These are phyloP conservation scores for Dactylonectria macrodidyma DNA, from an alignment of 2,329 filamentous ascomycete genomes.

Conservation along the genomic window DNA sequence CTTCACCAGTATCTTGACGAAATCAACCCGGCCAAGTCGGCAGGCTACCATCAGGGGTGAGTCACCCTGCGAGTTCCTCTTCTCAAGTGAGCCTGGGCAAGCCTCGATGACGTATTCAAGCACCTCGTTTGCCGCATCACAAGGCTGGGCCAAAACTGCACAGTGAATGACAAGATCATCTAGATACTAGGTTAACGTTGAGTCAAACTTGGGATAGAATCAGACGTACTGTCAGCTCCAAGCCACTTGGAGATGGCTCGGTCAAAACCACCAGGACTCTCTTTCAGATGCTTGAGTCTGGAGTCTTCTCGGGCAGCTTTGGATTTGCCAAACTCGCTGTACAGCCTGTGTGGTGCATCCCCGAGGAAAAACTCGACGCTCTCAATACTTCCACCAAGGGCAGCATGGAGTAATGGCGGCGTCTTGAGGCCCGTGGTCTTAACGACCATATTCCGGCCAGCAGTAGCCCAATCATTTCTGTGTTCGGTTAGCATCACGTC, in stretches of 20 bases:
- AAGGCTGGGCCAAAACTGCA: slow-evolving; percentile 66
- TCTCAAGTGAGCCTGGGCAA: slow-evolving; percentile 74
- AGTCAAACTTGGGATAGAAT: slow-evolving; percentile 14
- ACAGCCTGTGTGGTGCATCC: slow-evolving; percentile 77
- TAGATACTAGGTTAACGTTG: slow-evolving; percentile 49
- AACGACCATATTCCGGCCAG: slow-evolving; percentile 64
- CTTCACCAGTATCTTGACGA: slow-evolving; percentile 73
- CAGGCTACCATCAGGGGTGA: slow-evolving; percentile 82
- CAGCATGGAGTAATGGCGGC: slow-evolving; percentile 75
- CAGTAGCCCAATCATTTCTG: slow-evolving; percentile 79
- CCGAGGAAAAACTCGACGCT: slow-evolving; percentile 84
- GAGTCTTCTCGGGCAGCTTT: slow-evolving; percentile 73
- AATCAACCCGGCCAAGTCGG: slow-evolving; percentile 65
- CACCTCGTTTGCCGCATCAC: slow-evolving; percentile 63
- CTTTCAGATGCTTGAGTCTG: slow-evolving; percentile 72
- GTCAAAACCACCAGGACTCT: slow-evolving; percentile 75
- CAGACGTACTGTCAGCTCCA: slow-evolving; percentile 67
- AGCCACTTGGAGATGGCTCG: slow-evolving; percentile 75
- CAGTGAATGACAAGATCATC: slow-evolving; percentile 78
- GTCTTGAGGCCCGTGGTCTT: slow-evolving; percentile 59
- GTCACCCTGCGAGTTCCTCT: slow-evolving; percentile 69
- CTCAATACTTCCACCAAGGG: slow-evolving; percentile 71
- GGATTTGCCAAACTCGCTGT: slow-evolving; percentile 76
- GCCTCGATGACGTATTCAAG: slow-evolving; percentile 77
- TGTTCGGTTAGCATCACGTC: slow-evolving; percentile 32